phyloP scores from a whole-genome alignment of 2,329 filamentous ascomycete genomes.

The Clonostachys rhizophaga region DNA sequence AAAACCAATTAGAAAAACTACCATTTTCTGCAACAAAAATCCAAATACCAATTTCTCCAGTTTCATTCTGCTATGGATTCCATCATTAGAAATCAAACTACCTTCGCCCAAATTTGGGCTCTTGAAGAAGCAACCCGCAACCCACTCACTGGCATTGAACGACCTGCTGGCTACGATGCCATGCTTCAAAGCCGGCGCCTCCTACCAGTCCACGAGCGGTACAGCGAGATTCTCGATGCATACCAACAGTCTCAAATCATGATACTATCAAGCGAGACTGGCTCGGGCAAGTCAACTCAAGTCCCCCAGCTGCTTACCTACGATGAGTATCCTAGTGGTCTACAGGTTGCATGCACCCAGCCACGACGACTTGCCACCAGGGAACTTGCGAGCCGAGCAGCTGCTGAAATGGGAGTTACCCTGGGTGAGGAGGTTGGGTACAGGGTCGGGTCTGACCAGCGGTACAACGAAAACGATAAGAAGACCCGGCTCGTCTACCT shows the following conservation, averaged over 20 bases:
- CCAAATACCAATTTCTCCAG: background rate
- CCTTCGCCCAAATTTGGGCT: background rate
- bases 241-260: background rate
- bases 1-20: no score
- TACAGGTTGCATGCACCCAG: slow-evolving; percentile 85
- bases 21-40: no score
- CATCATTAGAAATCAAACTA: background rate
- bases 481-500: slow-evolving; percentile 36
- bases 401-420: slow-evolving; percentile 80
- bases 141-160: background rate
- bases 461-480: slow-evolving; percentile 27
- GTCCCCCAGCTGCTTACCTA: slow-evolving; percentile 6
- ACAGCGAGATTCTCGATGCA: background rate
- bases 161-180: background rate
- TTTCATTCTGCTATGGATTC: background rate
- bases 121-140: background rate
- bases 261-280: background rate
- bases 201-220: background rate
- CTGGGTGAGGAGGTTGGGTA: slow-evolving; percentile 89
- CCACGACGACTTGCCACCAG: slow-evolving; percentile 86
- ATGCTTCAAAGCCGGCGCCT: background rate
- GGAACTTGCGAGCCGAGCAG: slow-evolving; percentile 82
- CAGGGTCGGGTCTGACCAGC: slow-evolving; percentile 42
- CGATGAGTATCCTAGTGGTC: slow-evolving; percentile 30
- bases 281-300: slow-evolving; percentile 1